Percentiles rank a stretch among this genome's conserved stretches.
phyloP scores from a whole-genome alignment of 208 protist species.

The Phytomonas serpens region DNA sequence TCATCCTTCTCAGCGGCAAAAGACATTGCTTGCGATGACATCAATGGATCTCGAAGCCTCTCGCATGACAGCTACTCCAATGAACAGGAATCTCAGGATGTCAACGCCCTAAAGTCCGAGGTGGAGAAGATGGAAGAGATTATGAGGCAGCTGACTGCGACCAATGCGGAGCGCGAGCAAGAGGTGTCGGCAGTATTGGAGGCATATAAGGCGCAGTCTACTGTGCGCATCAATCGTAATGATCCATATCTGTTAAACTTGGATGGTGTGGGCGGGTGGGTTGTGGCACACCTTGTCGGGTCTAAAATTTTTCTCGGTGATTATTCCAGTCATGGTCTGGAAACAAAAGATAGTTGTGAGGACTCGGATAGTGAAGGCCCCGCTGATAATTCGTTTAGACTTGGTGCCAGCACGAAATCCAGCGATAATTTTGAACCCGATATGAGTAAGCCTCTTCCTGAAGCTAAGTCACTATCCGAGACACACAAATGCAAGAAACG shows the following conservation, averaged over 20 bases:
- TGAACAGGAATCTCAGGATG: neutral
- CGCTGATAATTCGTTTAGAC: neutral
- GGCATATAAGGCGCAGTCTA: slow-evolving; percentile 13
- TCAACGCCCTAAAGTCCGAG: neutral
- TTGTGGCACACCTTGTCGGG: slow-evolving; percentile 39
- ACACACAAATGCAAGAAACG: neutral
- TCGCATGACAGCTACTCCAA: neutral
- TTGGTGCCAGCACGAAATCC: neutral
- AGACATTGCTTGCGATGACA: neutral
- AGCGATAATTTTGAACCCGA: neutral
- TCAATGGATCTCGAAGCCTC: neutral
- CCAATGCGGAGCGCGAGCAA: slow-evolving; percentile 9
- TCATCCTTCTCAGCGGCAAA: neutral
- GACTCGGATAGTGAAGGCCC: neutral
- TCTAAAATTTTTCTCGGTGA: slow-evolving; percentile 30
- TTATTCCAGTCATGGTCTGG: slow-evolving; percentile 5
- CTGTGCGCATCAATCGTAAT: slow-evolving; percentile 22
- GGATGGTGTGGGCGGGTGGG: slow-evolving; percentile 61
- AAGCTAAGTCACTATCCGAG: neutral
- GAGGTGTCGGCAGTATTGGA: slow-evolving; percentile 8
- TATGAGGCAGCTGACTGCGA: slow-evolving; percentile 4
- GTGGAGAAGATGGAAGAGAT: slow-evolving; percentile 12
- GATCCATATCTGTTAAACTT: slow-evolving; percentile 70
- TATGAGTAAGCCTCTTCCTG: neutral
- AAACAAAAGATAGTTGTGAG: neutral